Evolutionary conservation across 2,329 filamentous ascomycete genomes (phyloP).

Genomic region (Ophiostoma triangulosporum): DNA sequence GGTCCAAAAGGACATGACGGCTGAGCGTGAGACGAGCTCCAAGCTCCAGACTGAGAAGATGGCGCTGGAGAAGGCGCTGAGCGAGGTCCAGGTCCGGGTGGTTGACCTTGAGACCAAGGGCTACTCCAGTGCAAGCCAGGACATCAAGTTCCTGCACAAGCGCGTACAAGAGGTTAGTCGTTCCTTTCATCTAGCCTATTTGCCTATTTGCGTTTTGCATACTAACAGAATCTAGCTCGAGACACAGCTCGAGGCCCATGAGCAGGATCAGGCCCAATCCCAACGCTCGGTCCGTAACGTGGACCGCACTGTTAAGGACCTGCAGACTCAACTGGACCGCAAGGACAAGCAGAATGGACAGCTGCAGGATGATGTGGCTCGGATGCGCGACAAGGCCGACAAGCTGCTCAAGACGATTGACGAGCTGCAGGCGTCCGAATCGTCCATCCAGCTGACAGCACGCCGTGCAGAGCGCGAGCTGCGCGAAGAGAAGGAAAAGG

Average conservation of each 20-base stretch:
- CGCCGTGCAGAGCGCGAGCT: conserved; percentile 83
- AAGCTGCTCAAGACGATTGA: conserved; percentile 84
- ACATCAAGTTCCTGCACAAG: conserved; percentile 88
- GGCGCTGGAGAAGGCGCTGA: conserved; percentile 73
- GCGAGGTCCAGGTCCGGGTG: conserved; percentile 77
- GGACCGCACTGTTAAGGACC: conserved; percentile 84
- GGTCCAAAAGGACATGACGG: conserved; percentile 82
- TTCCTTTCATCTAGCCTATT: too few relatives aligned
- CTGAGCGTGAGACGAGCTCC: conserved; percentile 69
- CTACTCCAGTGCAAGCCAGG: conserved; percentile 85
- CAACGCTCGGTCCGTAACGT: conserved; percentile 83
- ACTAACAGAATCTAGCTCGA: conserved; percentile 51
- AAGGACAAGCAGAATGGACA: conserved; percentile 78
- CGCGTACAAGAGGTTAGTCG: conserved; percentile 90
- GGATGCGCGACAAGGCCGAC: conserved; percentile 81
- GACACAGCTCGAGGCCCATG: conserved; percentile 69
- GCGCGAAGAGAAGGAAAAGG: conserved; percentile 75
- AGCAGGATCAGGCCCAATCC: conserved; percentile 63
- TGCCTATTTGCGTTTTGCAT: conserved; percentile 4
- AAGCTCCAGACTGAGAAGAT: conserved; percentile 84
- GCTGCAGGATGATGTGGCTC: conserved; percentile 68
- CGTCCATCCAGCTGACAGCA: conserved; percentile 63
- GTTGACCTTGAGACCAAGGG: conserved; percentile 95
- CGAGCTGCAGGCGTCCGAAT: conserved; percentile 81
- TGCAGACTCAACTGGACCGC: conserved; percentile 83